A percentile compares a stretch with the other conserved stretches of the same genome.
Evolutionary conservation across 805 yeast species (phyloP).

Genomic region (Helenozyma baotianmanensis): DNA sequence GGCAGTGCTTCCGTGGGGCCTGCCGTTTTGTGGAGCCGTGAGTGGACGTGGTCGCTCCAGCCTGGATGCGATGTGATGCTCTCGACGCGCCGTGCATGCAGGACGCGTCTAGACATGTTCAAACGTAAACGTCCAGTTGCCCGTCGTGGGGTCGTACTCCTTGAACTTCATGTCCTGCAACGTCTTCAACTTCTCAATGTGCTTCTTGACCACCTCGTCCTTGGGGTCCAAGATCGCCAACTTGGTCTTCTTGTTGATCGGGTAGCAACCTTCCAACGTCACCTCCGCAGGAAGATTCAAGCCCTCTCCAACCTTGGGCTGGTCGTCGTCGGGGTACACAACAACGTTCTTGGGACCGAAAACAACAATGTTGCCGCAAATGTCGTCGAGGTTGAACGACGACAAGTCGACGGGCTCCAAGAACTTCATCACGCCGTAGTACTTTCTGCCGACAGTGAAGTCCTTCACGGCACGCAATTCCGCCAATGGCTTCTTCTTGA

Average conservation of each 20-base stretch:
- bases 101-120: slow-evolving; percentile 22
- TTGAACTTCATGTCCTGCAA: slow-evolving; percentile 60
- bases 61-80: too few species aligned
- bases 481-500: slow-evolving; percentile 54
- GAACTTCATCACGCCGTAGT: slow-evolving; percentile 75
- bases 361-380: slow-evolving; percentile 61
- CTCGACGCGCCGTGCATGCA: slow-evolving; percentile 8
- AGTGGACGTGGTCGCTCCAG: too few species aligned
- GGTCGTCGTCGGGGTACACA: slow-evolving; percentile 65
- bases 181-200: slow-evolving; percentile 60
- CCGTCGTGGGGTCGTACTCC: slow-evolving; percentile 71
- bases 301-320: slow-evolving; percentile 64
- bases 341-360: slow-evolving; percentile 58
- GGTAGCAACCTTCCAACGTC: slow-evolving; percentile 76
- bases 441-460: slow-evolving; percentile 74
- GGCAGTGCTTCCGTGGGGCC: too few species aligned
- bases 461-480: slow-evolving; percentile 61
- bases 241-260: slow-evolving; percentile 66
- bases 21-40: too few species aligned
- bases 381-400: slow-evolving; percentile 51
- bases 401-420: slow-evolving; percentile 80
- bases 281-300: slow-evolving; percentile 72
- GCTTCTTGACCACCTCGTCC: slow-evolving; percentile 65
- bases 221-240: slow-evolving; percentile 73
- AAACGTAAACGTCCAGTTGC: slow-evolving; percentile 63